Base-by-base conservation (phyloP, 2,329 filamentous ascomycete species). In the Fusarium nygamai region DNA sequence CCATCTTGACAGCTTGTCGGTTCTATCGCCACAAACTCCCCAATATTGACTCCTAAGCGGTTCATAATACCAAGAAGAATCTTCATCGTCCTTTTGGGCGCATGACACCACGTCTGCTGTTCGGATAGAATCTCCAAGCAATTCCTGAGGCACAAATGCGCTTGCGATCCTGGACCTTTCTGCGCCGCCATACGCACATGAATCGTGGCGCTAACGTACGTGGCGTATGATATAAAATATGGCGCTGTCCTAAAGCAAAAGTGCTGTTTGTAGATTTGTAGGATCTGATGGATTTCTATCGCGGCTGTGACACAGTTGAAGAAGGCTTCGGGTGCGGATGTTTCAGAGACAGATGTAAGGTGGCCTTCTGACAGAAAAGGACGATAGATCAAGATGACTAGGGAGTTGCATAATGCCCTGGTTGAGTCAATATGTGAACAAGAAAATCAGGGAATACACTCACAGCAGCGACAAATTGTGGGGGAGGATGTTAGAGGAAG, bases 221-320 rank as follows among this genome's bases (percentile, higher is more conserved):
- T 87, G 0, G 88, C 86, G 70, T 89, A 89, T 0, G 86, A 86
- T 22, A 89, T 82, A 4, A 89, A 78, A 54, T 88, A 88, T 0
- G 88, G 87, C 0, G 86, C 84, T 13, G 82, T 78, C 19, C 79
- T 78, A 3, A 88, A 81, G 3, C 83, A 85, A 44, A 85, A 88
- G 0, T 82, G 75, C 20, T 79, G 78, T 17, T 84, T 80, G 50
- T 87, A 88, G 7, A 81, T 73, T 29, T 81, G 80, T 0, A 88
- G 67, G 0, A 88, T 74, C 2, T 80, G 74, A 11, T 84, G 82
- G 6, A 87, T 87, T 10, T 83, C 80, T 19, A 80, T 75, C 0
- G 86, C 86, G 1, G 86, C 85, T 1, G 78, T 77, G 1, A 84
- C 82, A 59, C 87, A 88, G 31, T 78, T 80, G 29, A 80, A 74